Evolutionary conservation across 306 rosid genomes (phyloP).

Genomic region (Cicer judaicum): DNA sequence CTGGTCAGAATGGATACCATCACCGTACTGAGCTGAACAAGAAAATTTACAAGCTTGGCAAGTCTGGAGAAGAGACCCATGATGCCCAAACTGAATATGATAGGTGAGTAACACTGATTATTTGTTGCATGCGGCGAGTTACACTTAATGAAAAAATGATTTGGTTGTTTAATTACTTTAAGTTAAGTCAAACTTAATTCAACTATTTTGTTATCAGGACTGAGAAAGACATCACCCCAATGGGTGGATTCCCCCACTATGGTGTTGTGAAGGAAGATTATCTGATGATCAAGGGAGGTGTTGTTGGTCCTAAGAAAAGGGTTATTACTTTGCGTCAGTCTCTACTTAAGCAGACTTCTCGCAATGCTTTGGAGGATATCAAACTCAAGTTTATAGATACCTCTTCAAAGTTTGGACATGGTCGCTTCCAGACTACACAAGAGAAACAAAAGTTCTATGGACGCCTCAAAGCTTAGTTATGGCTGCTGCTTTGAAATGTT

Average conservation of each 20-base stretch:
- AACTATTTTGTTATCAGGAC: conserved; percentile 58
- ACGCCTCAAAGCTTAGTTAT: conserved; percentile 68
- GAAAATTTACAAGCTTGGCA: conserved; percentile 78
- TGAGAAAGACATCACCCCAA: conserved; percentile 87
- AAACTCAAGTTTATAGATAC: conserved; percentile 85
- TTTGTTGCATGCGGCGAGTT: neutral
- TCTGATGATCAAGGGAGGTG: conserved; percentile 75
- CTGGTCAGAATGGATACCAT: conserved; percentile 92
- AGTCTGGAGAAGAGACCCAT: conserved; percentile 69
- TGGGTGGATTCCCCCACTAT: conserved; percentile 93
- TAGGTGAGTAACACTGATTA: conserved; percentile 50
- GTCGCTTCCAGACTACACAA: conserved; percentile 89
- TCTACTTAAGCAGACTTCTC: conserved; percentile 80
- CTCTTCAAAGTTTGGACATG: conserved; percentile 85
- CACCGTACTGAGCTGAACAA: conserved; percentile 89
- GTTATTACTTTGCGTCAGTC: conserved; percentile 84
- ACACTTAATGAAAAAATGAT: too few relatives aligned
- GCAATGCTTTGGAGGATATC: conserved; percentile 80
- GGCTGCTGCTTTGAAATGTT: neutral
- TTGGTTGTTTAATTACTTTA: neutral
- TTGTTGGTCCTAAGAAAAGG: conserved; percentile 89
- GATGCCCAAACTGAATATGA: conserved; percentile 72
- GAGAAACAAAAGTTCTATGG: conserved; percentile 87
- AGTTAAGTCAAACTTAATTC: neutral
- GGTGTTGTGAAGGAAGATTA: conserved; percentile 83